Percentiles rank a stretch among this genome's conserved stretches.
phyloP scores from a whole-genome alignment of 345 rosid genomes.

The Murraya koenigii region DNA sequence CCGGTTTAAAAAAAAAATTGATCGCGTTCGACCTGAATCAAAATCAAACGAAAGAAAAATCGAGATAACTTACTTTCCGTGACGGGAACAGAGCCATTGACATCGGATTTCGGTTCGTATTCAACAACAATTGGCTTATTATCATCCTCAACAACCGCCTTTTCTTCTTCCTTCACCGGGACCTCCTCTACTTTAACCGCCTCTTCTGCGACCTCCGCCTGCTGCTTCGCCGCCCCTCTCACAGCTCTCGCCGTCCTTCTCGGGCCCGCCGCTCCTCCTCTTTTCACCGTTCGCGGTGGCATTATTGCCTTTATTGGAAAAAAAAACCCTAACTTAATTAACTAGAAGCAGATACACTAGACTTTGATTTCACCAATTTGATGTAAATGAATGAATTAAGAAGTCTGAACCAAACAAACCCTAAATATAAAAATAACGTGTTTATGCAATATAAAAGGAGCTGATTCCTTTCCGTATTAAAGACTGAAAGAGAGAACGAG shows the following conservation, averaged over 20 bases:
- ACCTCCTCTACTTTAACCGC: conserved; percentile 28
- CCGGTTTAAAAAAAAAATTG: too few relatives aligned
- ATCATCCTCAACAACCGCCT: conserved; percentile 22
- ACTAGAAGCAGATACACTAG: neutral
- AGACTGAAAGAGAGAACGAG: neutral
- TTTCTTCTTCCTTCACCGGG: conserved; percentile 28
- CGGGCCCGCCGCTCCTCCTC: conserved; percentile 52
- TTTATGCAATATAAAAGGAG: too few relatives aligned
- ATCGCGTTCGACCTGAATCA: neutral
- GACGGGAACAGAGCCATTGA: conserved; percentile 13
- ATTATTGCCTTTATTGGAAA: conserved; percentile 18
- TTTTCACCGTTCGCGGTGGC: conserved; percentile 78
- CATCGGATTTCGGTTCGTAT: conserved; percentile 25
- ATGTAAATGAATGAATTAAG: too few relatives aligned
- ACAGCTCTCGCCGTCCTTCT: conserved; percentile 53
- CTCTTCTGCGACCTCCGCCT: conserved; percentile 36
- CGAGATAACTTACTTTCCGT: conserved; percentile 42
- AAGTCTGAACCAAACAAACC: neutral
- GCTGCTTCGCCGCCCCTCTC: conserved; percentile 46
- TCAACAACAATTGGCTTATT: conserved; percentile 14
- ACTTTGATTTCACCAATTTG: neutral
- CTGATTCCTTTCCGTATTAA: neutral
- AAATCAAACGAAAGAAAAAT: neutral
- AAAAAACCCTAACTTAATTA: neutral
- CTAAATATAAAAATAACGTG: neutral